Percentiles rank a stretch among this genome's conserved stretches.
These are phyloP conservation scores for Scutellaria baicalensis DNA, from an alignment of 257 asterid genomes.

Conservation along the genomic window DNA sequence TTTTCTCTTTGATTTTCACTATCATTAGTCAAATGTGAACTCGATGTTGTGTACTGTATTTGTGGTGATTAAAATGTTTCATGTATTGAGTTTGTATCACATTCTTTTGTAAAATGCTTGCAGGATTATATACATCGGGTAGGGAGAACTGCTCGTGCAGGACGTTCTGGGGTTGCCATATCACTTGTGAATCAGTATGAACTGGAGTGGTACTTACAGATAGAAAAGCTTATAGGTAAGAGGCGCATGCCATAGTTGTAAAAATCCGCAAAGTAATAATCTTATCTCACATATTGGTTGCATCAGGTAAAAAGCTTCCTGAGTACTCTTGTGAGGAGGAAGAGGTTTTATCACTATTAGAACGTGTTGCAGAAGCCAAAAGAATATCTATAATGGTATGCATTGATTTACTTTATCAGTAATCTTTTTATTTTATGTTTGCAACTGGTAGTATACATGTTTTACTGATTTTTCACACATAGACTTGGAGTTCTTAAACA, in stretches of 20 bases:
- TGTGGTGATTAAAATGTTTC: background rate
- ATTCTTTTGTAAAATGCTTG: slow-evolving; percentile 4
- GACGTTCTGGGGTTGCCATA: slow-evolving; percentile 86
- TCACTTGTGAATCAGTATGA: slow-evolving; percentile 83
- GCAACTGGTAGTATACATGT: background rate
- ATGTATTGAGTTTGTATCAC: background rate
- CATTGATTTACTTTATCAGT: background rate
- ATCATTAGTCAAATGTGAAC: background rate
- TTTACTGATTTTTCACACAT: background rate
- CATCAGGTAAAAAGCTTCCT: slow-evolving; percentile 66
- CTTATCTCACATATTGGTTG: slow-evolving; percentile 2
- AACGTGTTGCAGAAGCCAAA: slow-evolving; percentile 75
- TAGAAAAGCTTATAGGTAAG: slow-evolving; percentile 79
- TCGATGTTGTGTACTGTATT: background rate
- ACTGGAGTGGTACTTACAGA: slow-evolving; percentile 80
- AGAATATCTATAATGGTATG: slow-evolving; percentile 66
- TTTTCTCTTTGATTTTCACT: background rate
- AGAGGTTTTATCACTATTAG: slow-evolving; percentile 64
- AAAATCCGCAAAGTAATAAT: background rate
- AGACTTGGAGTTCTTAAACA: background rate
- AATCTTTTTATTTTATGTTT: background rate
- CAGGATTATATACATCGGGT: slow-evolving; percentile 97
- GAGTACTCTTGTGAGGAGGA: slow-evolving; percentile 67
- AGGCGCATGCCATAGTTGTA: background rate
- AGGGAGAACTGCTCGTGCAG: slow-evolving; percentile 99